Evolutionary conservation across 1,284 basidiomycete species (phyloP).

Genomic region (Sporisorium graminicola): DNA sequence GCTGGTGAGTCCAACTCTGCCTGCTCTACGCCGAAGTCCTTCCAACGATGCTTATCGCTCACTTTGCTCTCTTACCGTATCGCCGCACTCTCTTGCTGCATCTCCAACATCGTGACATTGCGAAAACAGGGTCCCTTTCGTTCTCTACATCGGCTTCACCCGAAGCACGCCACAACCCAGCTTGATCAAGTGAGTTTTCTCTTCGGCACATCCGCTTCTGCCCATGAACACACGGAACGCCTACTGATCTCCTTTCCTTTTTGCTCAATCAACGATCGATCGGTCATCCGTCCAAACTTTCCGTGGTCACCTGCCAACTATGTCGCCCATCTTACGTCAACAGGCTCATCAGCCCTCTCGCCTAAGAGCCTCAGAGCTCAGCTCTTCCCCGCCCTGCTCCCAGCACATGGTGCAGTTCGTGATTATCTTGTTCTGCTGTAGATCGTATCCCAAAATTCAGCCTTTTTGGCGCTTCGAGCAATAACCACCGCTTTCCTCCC

Average conservation of each 20-base stretch:
- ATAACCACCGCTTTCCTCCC: slow-evolving; percentile 16
- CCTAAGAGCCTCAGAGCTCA: slow-evolving; percentile 29
- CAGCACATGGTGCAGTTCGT: neutral
- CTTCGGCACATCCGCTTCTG: slow-evolving; percentile 2
- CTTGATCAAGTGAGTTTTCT: slow-evolving; percentile 64
- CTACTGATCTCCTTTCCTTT: neutral
- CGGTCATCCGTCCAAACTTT: no score
- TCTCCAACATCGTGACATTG: neutral
- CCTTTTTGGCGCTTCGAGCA: slow-evolving; percentile 13
- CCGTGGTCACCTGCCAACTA: neutral
- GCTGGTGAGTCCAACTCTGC: slow-evolving; percentile 55
- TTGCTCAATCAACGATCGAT: no score
- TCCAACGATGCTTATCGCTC: neutral
- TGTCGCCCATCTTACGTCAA: slow-evolving; percentile 5
- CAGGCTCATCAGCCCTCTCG: slow-evolving; percentile 63
- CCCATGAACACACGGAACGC: neutral
- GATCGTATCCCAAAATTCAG: no score
- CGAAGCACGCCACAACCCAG: slow-evolving; percentile 65
- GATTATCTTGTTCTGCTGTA: no score
- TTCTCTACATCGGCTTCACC: slow-evolving; percentile 67
- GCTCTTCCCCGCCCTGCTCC: no score
- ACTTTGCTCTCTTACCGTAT: neutral
- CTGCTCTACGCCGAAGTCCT: neutral
- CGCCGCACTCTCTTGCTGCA: neutral
- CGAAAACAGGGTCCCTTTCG: slow-evolving; percentile 63